Evolutionary conservation across 2,329 filamentous ascomycete genomes (phyloP), one percentile per base, ranked within the genome.

Genomic region (Colletotrichum horii): DNA sequence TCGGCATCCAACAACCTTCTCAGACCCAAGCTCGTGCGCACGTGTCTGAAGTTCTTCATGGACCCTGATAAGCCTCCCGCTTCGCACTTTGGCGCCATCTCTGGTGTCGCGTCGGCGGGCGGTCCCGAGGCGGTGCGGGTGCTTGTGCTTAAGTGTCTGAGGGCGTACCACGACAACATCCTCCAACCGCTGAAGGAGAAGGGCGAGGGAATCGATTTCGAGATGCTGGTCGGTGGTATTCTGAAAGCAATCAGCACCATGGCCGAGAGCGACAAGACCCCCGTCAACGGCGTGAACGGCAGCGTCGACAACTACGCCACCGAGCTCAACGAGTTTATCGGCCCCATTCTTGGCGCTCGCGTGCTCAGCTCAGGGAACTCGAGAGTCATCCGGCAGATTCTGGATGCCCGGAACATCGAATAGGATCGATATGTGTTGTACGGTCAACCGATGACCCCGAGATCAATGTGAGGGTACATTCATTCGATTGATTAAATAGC

Each of bases 31-130:
- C 93, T 99, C 34, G 96, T 96, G 6, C 91, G 97, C n/a, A 97
- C 96, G 0, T 98, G 96, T 81, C 90, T 98, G 38, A 98, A 98
- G 85, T 93, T 94, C 80, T 96, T 98, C 84, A 90, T 99, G 34
- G 96, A 98, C 80, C 95, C 95, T 0, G 92, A 93, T 58, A 95
- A 96, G 81, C 93, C 96, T 0, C 91, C 96, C 0, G 92, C 94
- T 3, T 94, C 96, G 2, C 95, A 98, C 80, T 99, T 97, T 82
- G 97, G 97, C 60, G 95, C 96, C 8, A 90, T 99, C 26, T 91
- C 93, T 34, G 96, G 96, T 2, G 88, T 99, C 4, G 89, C 93
- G 3, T 92, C 93, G 2, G 93, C 97, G 28, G 95, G 96, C 30
- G 96, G 90, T 0, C 86, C 89, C 26, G 90, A 92, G 80, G 89